Conservation (phyloP, 371 early-diverging fungal genomes). For the Lichtheimia ramosa region DNA sequence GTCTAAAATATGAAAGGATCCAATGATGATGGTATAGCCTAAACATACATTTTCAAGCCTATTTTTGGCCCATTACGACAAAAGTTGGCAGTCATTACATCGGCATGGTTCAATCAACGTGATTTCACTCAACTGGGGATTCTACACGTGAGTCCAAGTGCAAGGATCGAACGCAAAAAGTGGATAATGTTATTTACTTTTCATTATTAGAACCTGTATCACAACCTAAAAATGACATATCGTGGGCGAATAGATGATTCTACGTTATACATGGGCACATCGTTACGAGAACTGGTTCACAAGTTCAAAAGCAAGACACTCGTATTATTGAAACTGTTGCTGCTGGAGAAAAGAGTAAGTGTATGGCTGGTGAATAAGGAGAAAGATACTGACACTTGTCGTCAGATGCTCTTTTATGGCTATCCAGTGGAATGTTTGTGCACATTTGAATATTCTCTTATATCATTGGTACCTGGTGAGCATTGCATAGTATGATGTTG, state of each 20-base stretch:
- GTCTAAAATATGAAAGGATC: neutral
- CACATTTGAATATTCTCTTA: constrained; percentile 77
- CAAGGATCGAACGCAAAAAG: too few species aligned
- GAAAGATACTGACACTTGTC: neutral
- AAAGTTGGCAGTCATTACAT: constrained; percentile 76
- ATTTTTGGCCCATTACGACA: constrained; percentile 73
- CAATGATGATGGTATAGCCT: neutral
- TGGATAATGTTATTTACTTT: neutral
- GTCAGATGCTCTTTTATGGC: constrained; percentile 80
- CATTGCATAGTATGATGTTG: neutral
- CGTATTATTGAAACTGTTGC: constrained; percentile 70
- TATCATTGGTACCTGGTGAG: constrained; percentile 69
- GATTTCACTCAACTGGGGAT: constrained; percentile 79
- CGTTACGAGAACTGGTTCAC: constrained; percentile 69
- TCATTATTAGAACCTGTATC: constrained; percentile 59
- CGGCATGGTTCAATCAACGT: constrained; percentile 77
- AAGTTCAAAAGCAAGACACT: constrained; percentile 77
- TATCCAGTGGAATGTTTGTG: constrained; percentile 79
- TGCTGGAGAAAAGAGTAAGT: constrained; percentile 70
- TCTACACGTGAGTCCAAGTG: constrained; percentile 52
- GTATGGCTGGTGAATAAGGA: neutral
- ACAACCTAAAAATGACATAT: constrained; percentile 56
- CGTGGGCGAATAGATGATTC: constrained; percentile 67
- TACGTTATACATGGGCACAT: constrained; percentile 71
- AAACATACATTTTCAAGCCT: constrained; percentile 41